These are phyloP conservation scores for Amanita phalloides DNA, from an alignment of 768 basidiomycete species.

Conservation along the genomic window DNA sequence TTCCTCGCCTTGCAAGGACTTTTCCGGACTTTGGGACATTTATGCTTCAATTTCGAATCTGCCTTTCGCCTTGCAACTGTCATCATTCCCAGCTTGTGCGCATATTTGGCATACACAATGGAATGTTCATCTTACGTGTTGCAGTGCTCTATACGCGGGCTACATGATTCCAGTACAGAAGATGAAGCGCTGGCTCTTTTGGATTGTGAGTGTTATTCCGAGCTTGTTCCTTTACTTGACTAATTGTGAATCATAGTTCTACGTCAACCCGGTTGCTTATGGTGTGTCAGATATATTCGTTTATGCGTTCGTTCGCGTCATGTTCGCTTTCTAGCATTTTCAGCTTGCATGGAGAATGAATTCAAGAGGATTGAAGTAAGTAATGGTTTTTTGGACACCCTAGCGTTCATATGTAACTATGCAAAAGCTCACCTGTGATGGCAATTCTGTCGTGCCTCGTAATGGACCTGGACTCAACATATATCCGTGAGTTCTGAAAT, in stretches of 20 bases:
- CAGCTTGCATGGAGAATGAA: constrained; percentile 78
- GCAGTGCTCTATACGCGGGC: constrained; percentile 54
- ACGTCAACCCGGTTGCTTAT: constrained; percentile 71
- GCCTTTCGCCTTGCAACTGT: constrained; percentile 46
- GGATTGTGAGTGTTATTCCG: constrained; percentile 45
- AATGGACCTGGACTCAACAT: constrained; percentile 44
- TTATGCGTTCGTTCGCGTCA: neutral
- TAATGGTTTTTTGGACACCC: constrained; percentile 6
- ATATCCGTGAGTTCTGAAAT: constrained; percentile 44
- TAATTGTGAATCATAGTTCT: constrained; percentile 36
- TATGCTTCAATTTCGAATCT: constrained; percentile 35
- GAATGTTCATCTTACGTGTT: neutral
- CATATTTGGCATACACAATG: neutral
- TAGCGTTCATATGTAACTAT: neutral
- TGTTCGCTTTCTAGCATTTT: constrained; percentile 38
- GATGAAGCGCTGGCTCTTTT: constrained; percentile 80
- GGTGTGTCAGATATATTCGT: constrained; percentile 21
- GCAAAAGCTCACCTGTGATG: constrained; percentile 50
- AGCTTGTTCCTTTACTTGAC: constrained; percentile 2
- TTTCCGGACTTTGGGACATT: constrained; percentile 66
- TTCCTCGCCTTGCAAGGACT: constrained; percentile 75
- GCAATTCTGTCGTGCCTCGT: constrained; percentile 54
- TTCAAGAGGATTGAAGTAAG: constrained; percentile 58
- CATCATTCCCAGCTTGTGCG: constrained; percentile 63
- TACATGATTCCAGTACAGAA: constrained; percentile 55